Evolutionary conservation across 441 rosid species (phyloP), one percentile per base, ranked within the genome.

Genomic region (Hypseocharis bilobata): DNA sequence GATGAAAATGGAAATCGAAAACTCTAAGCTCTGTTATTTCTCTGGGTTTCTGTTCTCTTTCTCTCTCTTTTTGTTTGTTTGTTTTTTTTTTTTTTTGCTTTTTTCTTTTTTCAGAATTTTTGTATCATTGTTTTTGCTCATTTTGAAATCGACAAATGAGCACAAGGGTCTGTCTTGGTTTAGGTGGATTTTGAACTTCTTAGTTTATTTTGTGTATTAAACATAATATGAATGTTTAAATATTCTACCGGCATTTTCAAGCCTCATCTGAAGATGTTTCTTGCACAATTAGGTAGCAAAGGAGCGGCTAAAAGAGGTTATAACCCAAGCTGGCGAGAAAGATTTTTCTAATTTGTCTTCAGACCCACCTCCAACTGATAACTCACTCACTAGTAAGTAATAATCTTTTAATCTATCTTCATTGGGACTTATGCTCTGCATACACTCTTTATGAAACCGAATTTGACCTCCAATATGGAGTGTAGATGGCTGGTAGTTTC

Each of bases 291-390:
- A 94, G 99, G 88, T 77, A 64, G 86, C 96, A 19, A 94, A 86
- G 76, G 91, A 86, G 79, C 83, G 81, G 73, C 71, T 94, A 66
- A 83, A 84, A 78, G 81, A 84, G 74, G 91, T 88, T 72, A 84
- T 91, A 71, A 76, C 86, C 63, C 77, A 74, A 58, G 94, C 89
- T 61, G 98, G 92, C 65, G 96, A 88, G 77, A 76, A 79, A 66
- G 84, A 78, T 63, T 67, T 78, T 69, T 79, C 83, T 51, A 84
- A 77, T 63, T 76, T 83, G 76, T 34, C 70, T 71, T 80, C 81
- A 6, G 94, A 89, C 57, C 84, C 85, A 58, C 87, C 88, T 76
- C 82, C 77, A 73, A 67, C 85, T 66, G 67, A 74, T 63, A 77
- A 80, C 69, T 65, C 84, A 81, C 85, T 82, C 63, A 76, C 86